Conservation (phyloP, 257 asterid genomes). For the Vinca minor region DNA sequence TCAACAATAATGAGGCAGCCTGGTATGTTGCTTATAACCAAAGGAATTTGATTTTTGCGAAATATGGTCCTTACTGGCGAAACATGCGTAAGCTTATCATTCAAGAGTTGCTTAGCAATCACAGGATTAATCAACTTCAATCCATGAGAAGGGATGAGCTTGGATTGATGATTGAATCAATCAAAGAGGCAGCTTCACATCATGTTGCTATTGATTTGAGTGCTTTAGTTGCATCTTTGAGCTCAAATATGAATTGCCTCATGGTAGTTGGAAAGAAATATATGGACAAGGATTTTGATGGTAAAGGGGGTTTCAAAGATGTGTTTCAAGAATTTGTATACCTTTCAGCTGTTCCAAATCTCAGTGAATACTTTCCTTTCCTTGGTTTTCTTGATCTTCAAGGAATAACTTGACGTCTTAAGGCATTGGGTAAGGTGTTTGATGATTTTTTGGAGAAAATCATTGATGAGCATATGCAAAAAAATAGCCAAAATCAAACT, state of each 20-base stretch:
- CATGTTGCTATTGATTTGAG: constrained; percentile 1
- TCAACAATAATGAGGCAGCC: constrained; percentile 8
- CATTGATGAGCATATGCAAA: neutral
- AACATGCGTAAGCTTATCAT: too few relatives aligned
- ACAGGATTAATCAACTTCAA: too few relatives aligned
- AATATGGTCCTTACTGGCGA: too few relatives aligned
- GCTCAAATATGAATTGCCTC: neutral
- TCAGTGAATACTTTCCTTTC: constrained; percentile 8
- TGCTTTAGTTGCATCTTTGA: neutral
- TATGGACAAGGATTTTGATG: constrained; percentile 2
- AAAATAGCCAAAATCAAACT: neutral
- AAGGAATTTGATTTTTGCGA: neutral
- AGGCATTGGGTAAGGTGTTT: neutral
- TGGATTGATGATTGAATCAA: neutral
- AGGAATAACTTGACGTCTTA: neutral
- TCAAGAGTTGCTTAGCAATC: too few relatives aligned
- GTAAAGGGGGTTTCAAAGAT: constrained; percentile 2
- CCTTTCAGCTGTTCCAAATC: constrained; percentile 1
- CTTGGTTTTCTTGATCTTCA: too few relatives aligned
- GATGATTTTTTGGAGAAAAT: neutral
- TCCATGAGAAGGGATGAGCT: constrained; percentile 12
- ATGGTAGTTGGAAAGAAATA: neutral
- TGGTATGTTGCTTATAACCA: neutral
- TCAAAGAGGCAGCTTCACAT: neutral
- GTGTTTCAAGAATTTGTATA: neutral